Base-by-base conservation (phyloP, 2,329 filamentous ascomycete genomes). In the Xylariaceae sp. region DNA sequence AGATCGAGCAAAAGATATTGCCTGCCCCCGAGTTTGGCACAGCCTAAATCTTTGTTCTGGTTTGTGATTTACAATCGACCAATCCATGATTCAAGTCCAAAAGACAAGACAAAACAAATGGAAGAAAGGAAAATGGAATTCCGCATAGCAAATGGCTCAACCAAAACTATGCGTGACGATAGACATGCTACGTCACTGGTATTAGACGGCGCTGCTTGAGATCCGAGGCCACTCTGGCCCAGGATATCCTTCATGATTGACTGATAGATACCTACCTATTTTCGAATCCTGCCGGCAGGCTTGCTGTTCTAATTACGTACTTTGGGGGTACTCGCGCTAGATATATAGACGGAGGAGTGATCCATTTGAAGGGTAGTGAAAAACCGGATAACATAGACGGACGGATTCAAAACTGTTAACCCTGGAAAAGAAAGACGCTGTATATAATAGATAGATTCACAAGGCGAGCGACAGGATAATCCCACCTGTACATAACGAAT, bases 1-100 rank as follows among this genome's bases (percentile, higher is more conserved):
- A 84, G 73, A 75, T 96, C 39, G 94, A 99, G 76, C 70, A 73
- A 50, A 78, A 75, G 57, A 72, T 88, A 54, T 70, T 88, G 50
- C 77, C 80, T 23, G 69, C 71, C 50, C 59, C 75, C 37, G 67
- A 70, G 10, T 68, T 77, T 62, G 64, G 70, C 42, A 71, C 66
- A 58, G 68, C 66, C 47, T 70, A 57, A 68, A 51, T 35, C 23
- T 45, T 53, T n/a, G 50, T 35, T 48, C 23, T 30, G 23, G 23
- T 30, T 30, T 30, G 23, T 30, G 3, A 30, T 30, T 5, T 4
- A 2, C 10, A 23, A 17, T n/a, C 4, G 15, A 30, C 23, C 23
- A 30, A 30, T 30, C 23, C 23, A 4, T 30, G 23, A 30, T 30
- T 30, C 23, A 30, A 30, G 23, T 30, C 23, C 23, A 30, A 5